Percentiles rank a stretch among this genome's conserved stretches.
phyloP scores from a whole-genome alignment of 805 yeast species.

The Zygosaccharomyces gambellarensis region DNA sequence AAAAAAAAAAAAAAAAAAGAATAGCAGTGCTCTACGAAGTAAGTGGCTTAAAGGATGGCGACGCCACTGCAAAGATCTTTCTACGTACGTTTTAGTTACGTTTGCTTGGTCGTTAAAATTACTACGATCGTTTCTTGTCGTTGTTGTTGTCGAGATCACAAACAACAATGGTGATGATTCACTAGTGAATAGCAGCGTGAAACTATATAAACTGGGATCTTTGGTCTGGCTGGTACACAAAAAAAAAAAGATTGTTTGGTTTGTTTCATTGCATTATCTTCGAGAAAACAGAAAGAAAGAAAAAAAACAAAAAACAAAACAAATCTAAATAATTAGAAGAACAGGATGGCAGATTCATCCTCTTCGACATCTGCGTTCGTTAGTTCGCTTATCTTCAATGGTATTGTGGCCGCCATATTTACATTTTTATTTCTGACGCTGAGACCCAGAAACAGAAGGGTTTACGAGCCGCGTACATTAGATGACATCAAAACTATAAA shows the following conservation, averaged over 20 bases:
- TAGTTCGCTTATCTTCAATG: slow-evolving; percentile 64
- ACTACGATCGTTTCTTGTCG: no score
- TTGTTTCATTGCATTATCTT: background rate
- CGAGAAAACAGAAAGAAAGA: background rate
- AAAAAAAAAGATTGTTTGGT: no score
- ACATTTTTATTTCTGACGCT: slow-evolving; percentile 54
- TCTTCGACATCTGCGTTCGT: slow-evolving; percentile 77
- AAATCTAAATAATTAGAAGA: background rate
- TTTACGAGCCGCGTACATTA: slow-evolving; percentile 76
- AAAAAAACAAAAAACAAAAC: background rate
- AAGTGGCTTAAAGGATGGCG: background rate
- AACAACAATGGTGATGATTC: no score
- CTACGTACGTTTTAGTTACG: background rate
- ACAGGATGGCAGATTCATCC: slow-evolving; percentile 21
- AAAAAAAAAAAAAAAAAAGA: background rate
- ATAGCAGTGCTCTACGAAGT: no score
- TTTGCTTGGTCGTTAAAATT: background rate
- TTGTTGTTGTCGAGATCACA: no score
- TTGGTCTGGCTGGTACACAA: no score
- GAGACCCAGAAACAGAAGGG: slow-evolving; percentile 59
- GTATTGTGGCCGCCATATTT: slow-evolving; percentile 54
- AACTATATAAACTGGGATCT: no score
- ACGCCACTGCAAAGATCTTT: background rate
- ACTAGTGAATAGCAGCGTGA: no score
- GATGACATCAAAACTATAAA: slow-evolving; percentile 31